phyloP scores from a whole-genome alignment of 495 filamentous ascomycete species.

The Penicillium simplicissimum region DNA sequence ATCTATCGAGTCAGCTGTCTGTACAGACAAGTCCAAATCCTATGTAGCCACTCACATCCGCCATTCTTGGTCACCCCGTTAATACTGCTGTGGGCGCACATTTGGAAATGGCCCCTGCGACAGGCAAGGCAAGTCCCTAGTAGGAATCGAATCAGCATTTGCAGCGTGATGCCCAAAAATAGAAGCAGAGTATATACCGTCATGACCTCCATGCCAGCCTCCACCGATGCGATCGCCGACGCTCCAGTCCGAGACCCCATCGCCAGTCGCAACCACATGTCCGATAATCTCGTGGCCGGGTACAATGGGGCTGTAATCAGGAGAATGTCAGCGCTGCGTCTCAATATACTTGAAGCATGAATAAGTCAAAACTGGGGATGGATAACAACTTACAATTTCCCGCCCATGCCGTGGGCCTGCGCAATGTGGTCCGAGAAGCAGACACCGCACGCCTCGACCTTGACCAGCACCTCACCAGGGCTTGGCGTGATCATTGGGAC shows the following conservation, averaged over 20 bases:
- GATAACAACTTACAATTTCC: constrained; percentile 35
- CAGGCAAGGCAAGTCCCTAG: constrained; percentile 47
- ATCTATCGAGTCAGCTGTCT: constrained; percentile 29
- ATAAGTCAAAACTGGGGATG: not conserved
- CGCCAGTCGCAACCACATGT: constrained; percentile 50
- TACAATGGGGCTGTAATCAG: constrained; percentile 38
- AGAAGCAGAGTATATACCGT: constrained; percentile 20
- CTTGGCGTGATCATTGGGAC: constrained; percentile 43
- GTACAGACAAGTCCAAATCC: not conserved
- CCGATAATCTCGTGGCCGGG: constrained; percentile 59
- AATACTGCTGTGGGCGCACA: constrained; percentile 51
- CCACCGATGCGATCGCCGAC: constrained; percentile 54
- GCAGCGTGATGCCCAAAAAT: not conserved
- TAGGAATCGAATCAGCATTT: not conserved
- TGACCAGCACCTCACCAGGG: constrained; percentile 49
- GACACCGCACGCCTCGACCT: constrained; percentile 55
- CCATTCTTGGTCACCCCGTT: constrained; percentile 56
- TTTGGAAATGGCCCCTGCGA: constrained; percentile 51
- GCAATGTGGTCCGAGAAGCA: constrained; percentile 49
- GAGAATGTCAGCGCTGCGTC: not conserved
- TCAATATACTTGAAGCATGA: too few species aligned
- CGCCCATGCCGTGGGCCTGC: constrained; percentile 38
- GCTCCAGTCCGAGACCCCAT: constrained; percentile 43
- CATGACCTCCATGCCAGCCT: constrained; percentile 57
- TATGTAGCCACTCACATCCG: constrained; percentile 43